Evolutionary conservation across 2,329 filamentous ascomycete genomes (phyloP), one percentile per base, ranked within the genome.

Genomic region (Cladosporium cucumerinum): DNA sequence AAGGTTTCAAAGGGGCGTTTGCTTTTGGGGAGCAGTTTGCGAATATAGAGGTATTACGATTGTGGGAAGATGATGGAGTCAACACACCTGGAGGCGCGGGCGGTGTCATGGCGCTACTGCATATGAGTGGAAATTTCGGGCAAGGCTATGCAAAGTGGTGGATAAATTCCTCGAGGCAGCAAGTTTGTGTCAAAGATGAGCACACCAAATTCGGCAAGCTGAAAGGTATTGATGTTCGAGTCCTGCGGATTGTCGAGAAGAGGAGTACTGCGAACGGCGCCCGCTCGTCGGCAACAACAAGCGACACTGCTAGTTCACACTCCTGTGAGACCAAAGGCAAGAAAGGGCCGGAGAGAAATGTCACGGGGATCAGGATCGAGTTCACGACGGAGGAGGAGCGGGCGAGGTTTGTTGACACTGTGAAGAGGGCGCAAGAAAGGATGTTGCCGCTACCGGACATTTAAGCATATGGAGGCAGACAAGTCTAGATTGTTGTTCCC

Each of bases 11-110:
- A 23, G 75, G 77, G 0, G 73, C 77, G 0, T 78, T 82, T 61
- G 72, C 78, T 3, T 80, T 81, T 63, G 78, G 81, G 61, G 80
- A 82, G 67, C 80, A 82, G 68, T 80, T 82, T 73, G 81, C 80
- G 61, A 80, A 78, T 23, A 78, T 82, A 65, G 81, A 82, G 65
- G 79, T 79, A 39, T 72, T 82, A 2, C 75, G 81, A 4, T 70
- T 82, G 0, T 82, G 80, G 80, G 76, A 80, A 66, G 80, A 82
- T 54, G 75, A 78, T 26, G 74, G 74, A 8, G 68, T 72, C 6
- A 65, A 69, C 4, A 73, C 69, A 1, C 69, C 71, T 4, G 72
- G 72, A 12, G 77, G 76, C 0, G 75, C 72, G 0, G 77, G 76
- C 21, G 80, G 78, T 23, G 74, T 82, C 21, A 72, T 82, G 34